A percentile compares a stretch with the other conserved stretches of the same genome.
Evolutionary conservation across 139 green algal species (phyloP).

Genomic region (Chlorokybus atmophyticus): DNA sequence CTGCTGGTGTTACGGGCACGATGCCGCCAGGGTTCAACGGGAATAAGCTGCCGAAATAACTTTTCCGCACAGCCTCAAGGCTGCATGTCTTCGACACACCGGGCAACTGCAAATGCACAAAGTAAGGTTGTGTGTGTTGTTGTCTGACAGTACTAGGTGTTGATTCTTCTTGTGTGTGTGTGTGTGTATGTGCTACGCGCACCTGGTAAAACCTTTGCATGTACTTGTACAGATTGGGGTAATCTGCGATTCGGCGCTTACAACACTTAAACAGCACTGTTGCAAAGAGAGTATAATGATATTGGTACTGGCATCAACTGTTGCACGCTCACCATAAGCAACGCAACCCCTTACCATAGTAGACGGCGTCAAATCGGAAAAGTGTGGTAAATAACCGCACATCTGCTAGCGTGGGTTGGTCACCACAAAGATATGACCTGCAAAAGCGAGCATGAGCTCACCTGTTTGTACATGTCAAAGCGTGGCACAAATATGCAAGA

Average conservation of each 20-base stretch:
- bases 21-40: constrained; percentile 84
- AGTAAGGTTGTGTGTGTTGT: no score
- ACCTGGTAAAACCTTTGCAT: no score
- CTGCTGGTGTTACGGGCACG: no score
- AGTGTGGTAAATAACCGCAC: constrained; percentile 81
- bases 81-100: constrained; percentile 51
- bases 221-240: constrained; percentile 62
- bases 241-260: constrained; percentile 47
- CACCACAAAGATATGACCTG: constrained; percentile 67
- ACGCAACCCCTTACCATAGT: constrained; percentile 9
- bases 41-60: constrained; percentile 76
- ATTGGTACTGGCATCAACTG: constrained; percentile 20
- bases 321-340: background rate
- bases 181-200: no score
- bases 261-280: constrained; percentile 76
- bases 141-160: no score
- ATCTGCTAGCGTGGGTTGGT: constrained; percentile 76
- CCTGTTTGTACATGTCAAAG: constrained; percentile 34
- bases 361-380: constrained; percentile 54
- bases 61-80: constrained; percentile 48
- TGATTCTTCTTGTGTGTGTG: no score
- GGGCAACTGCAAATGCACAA: constrained; percentile 14
- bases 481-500: constrained; percentile 45
- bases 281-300: constrained; percentile 23
- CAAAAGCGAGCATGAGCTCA: background rate